Evolutionary conservation across 1,139 yeast species (phyloP).

Genomic region (Sugiyamaella castrensis): DNA sequence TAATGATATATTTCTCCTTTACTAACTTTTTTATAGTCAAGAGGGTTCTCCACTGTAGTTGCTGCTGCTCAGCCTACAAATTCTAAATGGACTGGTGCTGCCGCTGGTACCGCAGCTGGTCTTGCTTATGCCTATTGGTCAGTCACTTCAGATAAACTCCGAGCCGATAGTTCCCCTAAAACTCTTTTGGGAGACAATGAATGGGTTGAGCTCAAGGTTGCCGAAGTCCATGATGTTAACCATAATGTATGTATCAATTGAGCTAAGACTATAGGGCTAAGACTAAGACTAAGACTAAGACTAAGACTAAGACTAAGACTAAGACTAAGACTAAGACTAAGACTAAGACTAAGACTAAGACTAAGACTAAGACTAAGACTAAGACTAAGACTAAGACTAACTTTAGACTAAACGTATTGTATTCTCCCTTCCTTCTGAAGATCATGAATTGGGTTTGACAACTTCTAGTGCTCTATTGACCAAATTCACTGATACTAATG

Average conservation of each 20-base stretch:
- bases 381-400: not conserved
- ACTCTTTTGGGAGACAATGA: conserved; percentile 60
- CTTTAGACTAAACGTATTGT: conserved; percentile 62
- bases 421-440: conserved; percentile 67
- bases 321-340: too few species aligned
- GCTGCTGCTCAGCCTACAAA: conserved; percentile 3
- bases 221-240: conserved; percentile 54
- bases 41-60: conserved; percentile 4
- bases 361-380: too few species aligned
- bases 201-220: conserved; percentile 80
- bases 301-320: too few species aligned
- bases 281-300: too few species aligned
- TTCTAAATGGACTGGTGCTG: conserved; percentile 21
- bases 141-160: conserved; percentile 24
- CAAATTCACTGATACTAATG: conserved; percentile 73
- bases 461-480: conserved; percentile 79
- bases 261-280: too few species aligned
- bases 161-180: conserved; percentile 30
- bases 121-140: conserved; percentile 30
- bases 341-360: too few species aligned
- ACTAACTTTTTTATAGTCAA: conserved; percentile 5
- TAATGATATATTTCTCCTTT: not conserved
- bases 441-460: conserved; percentile 71
- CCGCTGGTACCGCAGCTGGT: conserved; percentile 33
- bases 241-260: conserved; percentile 30